Evolutionary conservation across 2,329 filamentous ascomycete species (phyloP).

Genomic region (Hymenoscyphus albidus): DNA sequence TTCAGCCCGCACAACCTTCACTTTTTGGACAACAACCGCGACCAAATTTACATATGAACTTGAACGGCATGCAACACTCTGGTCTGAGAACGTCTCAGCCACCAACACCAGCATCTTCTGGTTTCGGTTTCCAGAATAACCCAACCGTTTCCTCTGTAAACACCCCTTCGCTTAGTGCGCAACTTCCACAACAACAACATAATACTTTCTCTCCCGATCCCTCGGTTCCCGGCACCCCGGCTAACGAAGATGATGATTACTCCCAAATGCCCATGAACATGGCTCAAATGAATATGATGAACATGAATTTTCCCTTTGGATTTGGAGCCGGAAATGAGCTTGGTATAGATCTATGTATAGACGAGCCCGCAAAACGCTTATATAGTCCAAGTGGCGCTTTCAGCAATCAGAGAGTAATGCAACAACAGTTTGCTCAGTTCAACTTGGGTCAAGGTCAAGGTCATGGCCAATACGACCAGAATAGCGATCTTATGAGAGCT

Average conservation of each 20-base stretch:
- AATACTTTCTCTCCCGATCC: constrained; percentile 48
- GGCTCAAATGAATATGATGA: constrained; percentile 52
- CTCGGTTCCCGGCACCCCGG: constrained; percentile 65
- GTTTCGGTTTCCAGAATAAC: constrained; percentile 82
- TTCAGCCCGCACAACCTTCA: constrained; percentile 63
- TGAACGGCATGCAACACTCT: constrained; percentile 65
- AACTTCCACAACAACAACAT: constrained; percentile 55
- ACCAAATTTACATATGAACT: constrained; percentile 76
- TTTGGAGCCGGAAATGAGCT: constrained; percentile 43
- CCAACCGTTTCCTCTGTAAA: constrained; percentile 97
- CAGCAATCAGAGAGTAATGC: constrained; percentile 59
- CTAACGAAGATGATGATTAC: constrained; percentile 73
- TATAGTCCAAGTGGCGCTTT: constrained; percentile 80
- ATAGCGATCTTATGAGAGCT: constrained; percentile 62
- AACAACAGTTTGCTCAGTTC: constrained; percentile 66
- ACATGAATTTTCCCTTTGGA: constrained; percentile 36
- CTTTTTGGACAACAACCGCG: constrained; percentile 62
- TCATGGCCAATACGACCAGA: constrained; percentile 58
- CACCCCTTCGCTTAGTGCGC: constrained; percentile 82
- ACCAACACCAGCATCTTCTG: constrained; percentile 73
- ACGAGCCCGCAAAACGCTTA: constrained; percentile 90
- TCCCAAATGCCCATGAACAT: constrained; percentile 58
- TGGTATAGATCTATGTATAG: constrained; percentile 65
- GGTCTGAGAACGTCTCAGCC: constrained; percentile 82
- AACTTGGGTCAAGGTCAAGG: constrained; percentile 62